Evolutionary conservation across 2,329 filamentous ascomycete genomes (phyloP).

Genomic region (Colletotrichum echinochloae): DNA sequence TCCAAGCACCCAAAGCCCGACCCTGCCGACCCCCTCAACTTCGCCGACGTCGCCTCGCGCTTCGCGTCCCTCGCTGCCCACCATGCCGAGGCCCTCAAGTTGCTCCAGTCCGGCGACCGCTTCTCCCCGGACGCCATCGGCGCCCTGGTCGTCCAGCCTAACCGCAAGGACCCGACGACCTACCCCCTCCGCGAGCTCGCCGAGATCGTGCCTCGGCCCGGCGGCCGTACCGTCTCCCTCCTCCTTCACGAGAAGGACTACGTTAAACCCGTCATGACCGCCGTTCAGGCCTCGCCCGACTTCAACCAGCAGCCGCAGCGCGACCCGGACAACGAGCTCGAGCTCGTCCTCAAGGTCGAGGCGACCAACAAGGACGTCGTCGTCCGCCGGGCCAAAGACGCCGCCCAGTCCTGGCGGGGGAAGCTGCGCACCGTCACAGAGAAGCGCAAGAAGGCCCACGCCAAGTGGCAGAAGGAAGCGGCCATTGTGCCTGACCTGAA

Average conservation of each 20-base stretch:
- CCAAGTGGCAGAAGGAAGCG: slow-evolving; percentile 61
- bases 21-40: slow-evolving; percentile 60
- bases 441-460: slow-evolving; percentile 61
- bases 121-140: slow-evolving; percentile 65
- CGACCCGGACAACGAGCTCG: slow-evolving; percentile 68
- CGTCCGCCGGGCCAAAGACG: slow-evolving; percentile 56
- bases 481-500: slow-evolving; percentile 61
- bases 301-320: slow-evolving; percentile 73
- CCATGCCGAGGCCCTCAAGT: slow-evolving; percentile 55
- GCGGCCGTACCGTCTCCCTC: slow-evolving; percentile 55
- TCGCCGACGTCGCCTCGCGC: slow-evolving; percentile 61
- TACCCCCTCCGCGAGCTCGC: slow-evolving; percentile 68
- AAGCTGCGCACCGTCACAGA: slow-evolving; percentile 60
- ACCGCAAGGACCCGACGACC: slow-evolving; percentile 44
- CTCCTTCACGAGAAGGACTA: slow-evolving; percentile 57
- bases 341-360: slow-evolving; percentile 67
- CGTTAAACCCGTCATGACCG: slow-evolving; percentile 67
- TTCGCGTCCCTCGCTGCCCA: slow-evolving; percentile 56
- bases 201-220: slow-evolving; percentile 62
- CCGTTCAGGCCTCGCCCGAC: slow-evolving; percentile 63
- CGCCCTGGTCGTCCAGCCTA: slow-evolving; percentile 55
- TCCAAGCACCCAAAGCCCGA: slow-evolving; percentile 48
- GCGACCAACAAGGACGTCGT: slow-evolving; percentile 63
- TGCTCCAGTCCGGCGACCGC: slow-evolving; percentile 60
- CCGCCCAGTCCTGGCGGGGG: slow-evolving; percentile 64